Evolutionary conservation across 2,329 filamentous ascomycete species (phyloP).

Genomic region (Pestalotiopsis sp.): DNA sequence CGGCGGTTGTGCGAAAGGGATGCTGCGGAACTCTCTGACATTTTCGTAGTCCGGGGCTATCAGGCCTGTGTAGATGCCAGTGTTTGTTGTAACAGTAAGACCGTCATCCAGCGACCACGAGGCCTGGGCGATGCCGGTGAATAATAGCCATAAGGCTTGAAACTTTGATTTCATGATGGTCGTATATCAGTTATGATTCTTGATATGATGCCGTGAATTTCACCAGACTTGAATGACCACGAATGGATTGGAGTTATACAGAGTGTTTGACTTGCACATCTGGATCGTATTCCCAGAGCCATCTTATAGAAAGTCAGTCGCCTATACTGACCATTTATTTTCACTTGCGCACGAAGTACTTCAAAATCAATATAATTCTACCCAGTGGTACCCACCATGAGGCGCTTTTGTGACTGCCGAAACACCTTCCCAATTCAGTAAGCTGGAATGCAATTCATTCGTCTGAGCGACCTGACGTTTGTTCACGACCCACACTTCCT

Average conservation of each 20-base stretch:
- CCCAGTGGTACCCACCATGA: not conserved
- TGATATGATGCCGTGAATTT: not conserved
- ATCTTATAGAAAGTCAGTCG: not conserved
- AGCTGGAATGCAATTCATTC: not conserved
- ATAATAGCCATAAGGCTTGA: not conserved
- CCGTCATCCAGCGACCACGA: not conserved
- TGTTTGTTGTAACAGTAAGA: slow-evolving; percentile 3
- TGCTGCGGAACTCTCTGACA: slow-evolving; percentile 5
- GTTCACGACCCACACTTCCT: not conserved
- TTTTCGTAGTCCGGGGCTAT: not conserved
- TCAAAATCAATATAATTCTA: not conserved
- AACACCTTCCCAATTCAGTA: not conserved
- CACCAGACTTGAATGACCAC: not conserved
- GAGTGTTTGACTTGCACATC: not conserved
- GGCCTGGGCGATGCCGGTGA: not conserved
- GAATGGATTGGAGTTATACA: not conserved
- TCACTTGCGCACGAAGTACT: not conserved
- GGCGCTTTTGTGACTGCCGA: not conserved
- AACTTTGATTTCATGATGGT: not conserved
- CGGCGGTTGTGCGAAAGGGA: slow-evolving; percentile 7
- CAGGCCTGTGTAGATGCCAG: slow-evolving; percentile 7
- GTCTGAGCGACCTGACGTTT: not conserved
- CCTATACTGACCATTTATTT: not conserved
- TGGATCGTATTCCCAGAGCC: not conserved
- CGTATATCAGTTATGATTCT: not conserved